Base-by-base conservation (phyloP, 306 rosid genomes). In the Herpetospermum pedunculosum region DNA sequence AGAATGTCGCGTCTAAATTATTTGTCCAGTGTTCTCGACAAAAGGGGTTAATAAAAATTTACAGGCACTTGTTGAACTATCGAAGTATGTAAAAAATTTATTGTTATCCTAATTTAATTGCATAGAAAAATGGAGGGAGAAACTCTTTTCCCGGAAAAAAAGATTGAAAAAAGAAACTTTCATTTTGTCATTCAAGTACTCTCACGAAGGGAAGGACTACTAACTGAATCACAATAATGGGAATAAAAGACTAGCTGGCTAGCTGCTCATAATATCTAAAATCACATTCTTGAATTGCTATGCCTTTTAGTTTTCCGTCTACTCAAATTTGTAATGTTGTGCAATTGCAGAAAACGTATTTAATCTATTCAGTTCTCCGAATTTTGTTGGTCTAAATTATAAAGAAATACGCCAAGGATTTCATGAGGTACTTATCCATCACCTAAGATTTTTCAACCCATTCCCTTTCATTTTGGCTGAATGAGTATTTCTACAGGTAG, bases 11-110 rank as follows among this genome's bases (percentile, higher is more conserved):
- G 72, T 89, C 96, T 77, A 94, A 94, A 81, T 82, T 94, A 80
- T 91, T 94, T 83, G 99, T 94, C 72, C 99, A 94, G 76, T 94
- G 99, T 81, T 94, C 99, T 81, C 96, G 97, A 80, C 99, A 94
- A 83, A 91, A 87, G 83, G 97, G 95, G 76, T 97, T 94, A 52
- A 73, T 94, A 83, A 91, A 94, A 90, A 91, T 94, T 82, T 94
- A 94, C 90, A 85, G 91, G 79, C 99, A 94, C 86, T 85, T 94
- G 87, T 90, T 94, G 73, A 94, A 94, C 77, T 94, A 86, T 82
- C 92, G 5, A 88, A 89, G 98, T 94, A 91, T 41, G 44, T 21
- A 44, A 75, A 4, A 43, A 32, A 46, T 75, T 74, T 63, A 9
- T 19, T 3, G n/a, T 59, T 74, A 30, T 75, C 57, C 23, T 43